These are phyloP conservation scores for Talaromyces sp. DNA, from an alignment of 2,329 filamentous ascomycete species.

Conservation along the genomic window DNA sequence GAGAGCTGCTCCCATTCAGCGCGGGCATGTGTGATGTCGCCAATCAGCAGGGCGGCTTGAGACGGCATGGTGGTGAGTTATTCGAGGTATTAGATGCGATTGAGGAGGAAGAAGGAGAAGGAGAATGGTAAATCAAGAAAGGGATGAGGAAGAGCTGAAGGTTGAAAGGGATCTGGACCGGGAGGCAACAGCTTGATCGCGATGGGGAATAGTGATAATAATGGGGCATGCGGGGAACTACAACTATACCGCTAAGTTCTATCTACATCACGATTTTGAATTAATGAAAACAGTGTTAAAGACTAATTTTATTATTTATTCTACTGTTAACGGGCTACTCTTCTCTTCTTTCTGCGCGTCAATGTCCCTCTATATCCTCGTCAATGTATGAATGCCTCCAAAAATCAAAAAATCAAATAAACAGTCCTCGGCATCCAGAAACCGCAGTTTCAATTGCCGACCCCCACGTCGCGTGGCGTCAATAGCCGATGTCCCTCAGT, in stretches of 20 bases:
- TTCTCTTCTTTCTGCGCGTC: not conserved
- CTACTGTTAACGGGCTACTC: not conserved
- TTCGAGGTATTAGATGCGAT: not conserved
- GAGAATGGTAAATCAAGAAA: not conserved
- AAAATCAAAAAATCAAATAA: not conserved
- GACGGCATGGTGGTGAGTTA: conserved; percentile 24
- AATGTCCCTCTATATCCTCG: not conserved
- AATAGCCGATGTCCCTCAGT: conserved; percentile 8
- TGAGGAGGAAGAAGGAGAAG: not conserved
- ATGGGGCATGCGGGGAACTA: not conserved
- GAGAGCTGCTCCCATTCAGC: conserved; percentile 39
- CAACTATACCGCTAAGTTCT: not conserved
- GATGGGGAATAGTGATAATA: not conserved
- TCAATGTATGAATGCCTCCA: not conserved
- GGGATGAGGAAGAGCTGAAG: not conserved
- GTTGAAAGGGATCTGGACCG: not conserved
- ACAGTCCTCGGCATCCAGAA: not conserved
- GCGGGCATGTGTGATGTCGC: conserved; percentile 36
- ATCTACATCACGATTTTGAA: no score
- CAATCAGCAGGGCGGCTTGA: conserved; percentile 40
- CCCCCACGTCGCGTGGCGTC: not conserved
- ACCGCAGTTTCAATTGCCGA: not conserved
- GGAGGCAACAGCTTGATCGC: not conserved
- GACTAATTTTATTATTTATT: not conserved
- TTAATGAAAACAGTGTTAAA: no score